Percentiles rank a stretch among this genome's conserved stretches.
phyloP scores from a whole-genome alignment of 371 early-diverging fungal genomes.

The Pancytospora epiphaga region DNA sequence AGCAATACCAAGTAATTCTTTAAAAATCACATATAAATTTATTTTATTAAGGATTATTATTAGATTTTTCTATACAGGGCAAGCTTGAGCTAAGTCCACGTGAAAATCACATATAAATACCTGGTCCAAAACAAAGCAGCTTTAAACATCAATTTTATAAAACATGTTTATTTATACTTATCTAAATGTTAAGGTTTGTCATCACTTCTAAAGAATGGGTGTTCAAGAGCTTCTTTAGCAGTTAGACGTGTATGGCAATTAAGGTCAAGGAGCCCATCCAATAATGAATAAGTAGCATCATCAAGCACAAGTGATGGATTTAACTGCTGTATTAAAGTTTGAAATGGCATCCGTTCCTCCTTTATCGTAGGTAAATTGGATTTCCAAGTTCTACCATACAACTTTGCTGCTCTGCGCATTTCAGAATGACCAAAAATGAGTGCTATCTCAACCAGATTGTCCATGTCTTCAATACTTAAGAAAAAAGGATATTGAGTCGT shows the following conservation, averaged over 20 bases:
- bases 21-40: neutral
- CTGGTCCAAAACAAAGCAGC: too few relatives aligned
- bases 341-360: slow-evolving; percentile 57
- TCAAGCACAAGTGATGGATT: slow-evolving; percentile 32
- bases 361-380: slow-evolving; percentile 58
- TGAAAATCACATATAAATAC: too few relatives aligned
- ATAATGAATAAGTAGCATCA: slow-evolving; percentile 53
- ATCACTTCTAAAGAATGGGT: slow-evolving; percentile 56
- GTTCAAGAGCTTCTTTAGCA: slow-evolving; percentile 58
- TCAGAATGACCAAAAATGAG: slow-evolving; percentile 71
- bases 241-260: slow-evolving; percentile 52
- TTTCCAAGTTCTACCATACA: slow-evolving; percentile 58
- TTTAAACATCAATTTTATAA: too few relatives aligned
- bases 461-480: slow-evolving; percentile 71
- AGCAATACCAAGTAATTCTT: neutral
- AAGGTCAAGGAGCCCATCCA: slow-evolving; percentile 58
- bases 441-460: slow-evolving; percentile 77
- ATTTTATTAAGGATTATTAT: neutral
- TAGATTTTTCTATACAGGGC: neutral
- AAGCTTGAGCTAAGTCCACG: too few relatives aligned
- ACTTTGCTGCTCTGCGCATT: slow-evolving; percentile 64
- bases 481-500: slow-evolving; percentile 83
- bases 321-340: slow-evolving; percentile 44
- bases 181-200: neutral
- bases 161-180: too few relatives aligned